phyloP scores from a whole-genome alignment of 352 stramenopile species.

The Phytophthora litchii region DNA sequence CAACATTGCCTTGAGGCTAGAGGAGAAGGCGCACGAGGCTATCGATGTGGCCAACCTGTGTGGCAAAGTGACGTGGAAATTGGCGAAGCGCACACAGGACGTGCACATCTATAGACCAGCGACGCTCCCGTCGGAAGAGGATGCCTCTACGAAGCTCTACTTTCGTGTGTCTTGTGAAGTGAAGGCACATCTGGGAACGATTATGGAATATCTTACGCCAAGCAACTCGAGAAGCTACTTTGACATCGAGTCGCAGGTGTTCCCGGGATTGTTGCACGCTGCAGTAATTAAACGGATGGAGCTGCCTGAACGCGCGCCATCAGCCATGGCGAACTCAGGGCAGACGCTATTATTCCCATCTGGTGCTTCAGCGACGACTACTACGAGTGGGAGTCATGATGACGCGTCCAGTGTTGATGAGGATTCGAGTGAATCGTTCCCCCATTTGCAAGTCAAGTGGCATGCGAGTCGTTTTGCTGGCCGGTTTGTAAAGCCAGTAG shows the following conservation, averaged over 20 bases:
- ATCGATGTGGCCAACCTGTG: constrained; percentile 66
- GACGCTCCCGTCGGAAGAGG: constrained; percentile 45
- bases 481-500: constrained; percentile 80
- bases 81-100: constrained; percentile 81
- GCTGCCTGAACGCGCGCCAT: constrained; percentile 34
- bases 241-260: constrained; percentile 84
- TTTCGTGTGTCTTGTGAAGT: constrained; percentile 87
- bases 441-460: constrained; percentile 85
- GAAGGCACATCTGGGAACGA: constrained; percentile 74
- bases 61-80: constrained; percentile 65
- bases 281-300: constrained; percentile 85
- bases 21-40: constrained; percentile 76
- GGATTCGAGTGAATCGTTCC: constrained; percentile 50
- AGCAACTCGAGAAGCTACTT: constrained; percentile 75
- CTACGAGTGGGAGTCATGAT: constrained; percentile 39
- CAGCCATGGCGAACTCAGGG: constrained; percentile 20
- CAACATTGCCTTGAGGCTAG: constrained; percentile 64
- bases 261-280: constrained; percentile 77
- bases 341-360: constrained; percentile 34
- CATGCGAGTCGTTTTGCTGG: constrained; percentile 84
- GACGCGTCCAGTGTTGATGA: constrained; percentile 57
- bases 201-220: constrained; percentile 83
- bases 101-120: constrained; percentile 78
- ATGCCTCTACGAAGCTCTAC: constrained; percentile 65
- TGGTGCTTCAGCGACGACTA: constrained; percentile 31